A percentile compares a stretch with the other conserved stretches of the same genome.
Evolutionary conservation across 2,329 filamentous ascomycete species (phyloP).

Genomic region (Xylariomycetidae sp.): DNA sequence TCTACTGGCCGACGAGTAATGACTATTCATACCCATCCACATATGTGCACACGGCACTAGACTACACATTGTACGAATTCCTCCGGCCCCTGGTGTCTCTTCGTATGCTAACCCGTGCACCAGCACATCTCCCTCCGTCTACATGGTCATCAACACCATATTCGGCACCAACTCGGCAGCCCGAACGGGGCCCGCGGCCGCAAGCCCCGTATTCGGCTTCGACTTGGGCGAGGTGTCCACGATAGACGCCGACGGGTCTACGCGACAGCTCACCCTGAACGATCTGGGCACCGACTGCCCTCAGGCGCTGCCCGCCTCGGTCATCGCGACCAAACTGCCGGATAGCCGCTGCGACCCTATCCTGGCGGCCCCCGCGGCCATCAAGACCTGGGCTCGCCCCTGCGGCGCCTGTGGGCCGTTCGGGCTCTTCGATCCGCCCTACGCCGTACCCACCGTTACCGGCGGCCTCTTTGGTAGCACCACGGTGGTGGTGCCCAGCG

Average conservation of each 20-base stretch:
- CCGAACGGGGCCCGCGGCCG: constrained; percentile 26
- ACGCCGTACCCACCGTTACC: constrained; percentile 30
- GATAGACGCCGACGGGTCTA: constrained; percentile 20
- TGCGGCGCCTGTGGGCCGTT: constrained; percentile 29
- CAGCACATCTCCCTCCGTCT: constrained; percentile 36
- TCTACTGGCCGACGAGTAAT: constrained; percentile 30
- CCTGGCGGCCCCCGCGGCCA: constrained; percentile 25
- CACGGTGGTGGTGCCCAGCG: too few relatives aligned
- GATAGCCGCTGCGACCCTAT: constrained; percentile 29
- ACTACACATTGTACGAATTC: constrained; percentile 29
- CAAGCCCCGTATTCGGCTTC: constrained; percentile 25
- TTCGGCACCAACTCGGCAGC: constrained; percentile 27
- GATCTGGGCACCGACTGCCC: constrained; percentile 33
- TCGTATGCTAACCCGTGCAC: constrained; percentile 3
- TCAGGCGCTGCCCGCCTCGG: constrained; percentile 18
- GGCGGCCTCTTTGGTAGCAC: too few relatives aligned
- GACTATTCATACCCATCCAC: constrained; percentile 29
- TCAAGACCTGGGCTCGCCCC: constrained; percentile 30
- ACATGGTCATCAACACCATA: constrained; percentile 32
- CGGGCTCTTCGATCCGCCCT: constrained; percentile 36
- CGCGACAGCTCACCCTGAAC: constrained; percentile 27
- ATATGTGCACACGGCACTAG: constrained; percentile 22
- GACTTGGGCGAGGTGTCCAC: constrained; percentile 32
- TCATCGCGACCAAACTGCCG: constrained; percentile 23
- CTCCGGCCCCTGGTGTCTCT: not conserved